Percentiles rank a stretch among this genome's conserved stretches.
Conservation (phyloP, 2,329 filamentous ascomycete genomes). For the Cladosporium sp. region DNA sequence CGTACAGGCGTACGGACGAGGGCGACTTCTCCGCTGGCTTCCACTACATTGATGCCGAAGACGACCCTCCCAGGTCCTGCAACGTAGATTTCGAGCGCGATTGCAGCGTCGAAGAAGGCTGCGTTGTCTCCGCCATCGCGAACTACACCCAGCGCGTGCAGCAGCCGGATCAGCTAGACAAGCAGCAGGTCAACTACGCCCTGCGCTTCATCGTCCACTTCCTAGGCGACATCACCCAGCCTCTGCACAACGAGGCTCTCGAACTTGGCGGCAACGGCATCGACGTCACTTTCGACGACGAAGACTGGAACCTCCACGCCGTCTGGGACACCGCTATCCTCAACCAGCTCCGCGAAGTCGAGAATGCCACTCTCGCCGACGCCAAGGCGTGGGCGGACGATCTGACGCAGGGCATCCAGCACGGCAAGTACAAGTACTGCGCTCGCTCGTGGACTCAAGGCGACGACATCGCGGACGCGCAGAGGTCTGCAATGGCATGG, state of each 20-base stretch:
- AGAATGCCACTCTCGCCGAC: slow-evolving; percentile 36
- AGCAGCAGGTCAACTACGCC: slow-evolving; percentile 38
- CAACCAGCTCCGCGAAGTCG: slow-evolving; percentile 34
- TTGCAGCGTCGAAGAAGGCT: slow-evolving; percentile 44
- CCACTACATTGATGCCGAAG: slow-evolving; percentile 52
- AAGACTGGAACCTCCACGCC: slow-evolving; percentile 39
- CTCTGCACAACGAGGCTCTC: slow-evolving; percentile 54
- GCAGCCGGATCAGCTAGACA: slow-evolving; percentile 25
- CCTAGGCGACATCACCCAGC: slow-evolving; percentile 61
- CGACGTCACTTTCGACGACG: slow-evolving; percentile 40
- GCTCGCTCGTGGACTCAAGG: slow-evolving; percentile 34
- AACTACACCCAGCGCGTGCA: slow-evolving; percentile 46
- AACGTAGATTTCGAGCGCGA: slow-evolving; percentile 49
- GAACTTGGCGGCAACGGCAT: slow-evolving; percentile 43
- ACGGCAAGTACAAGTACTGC: slow-evolving; percentile 35
- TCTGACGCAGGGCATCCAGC: slow-evolving; percentile 35
- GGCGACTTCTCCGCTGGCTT: slow-evolving; percentile 45
- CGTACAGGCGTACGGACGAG: slow-evolving; percentile 45
- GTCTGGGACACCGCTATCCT: slow-evolving; percentile 44
- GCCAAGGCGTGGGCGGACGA: slow-evolving; percentile 37
- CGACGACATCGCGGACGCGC: slow-evolving; percentile 33
- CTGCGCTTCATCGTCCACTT: slow-evolving; percentile 51
- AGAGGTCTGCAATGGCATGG: slow-evolving; percentile 38
- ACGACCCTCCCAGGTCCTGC: slow-evolving; percentile 43
- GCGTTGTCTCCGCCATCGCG: slow-evolving; percentile 50